Evolutionary conservation across 2,329 filamentous ascomycete genomes (phyloP), one percentile per base, ranked within the genome.

Genomic region (Neodidymelliopsis sp.): DNA sequence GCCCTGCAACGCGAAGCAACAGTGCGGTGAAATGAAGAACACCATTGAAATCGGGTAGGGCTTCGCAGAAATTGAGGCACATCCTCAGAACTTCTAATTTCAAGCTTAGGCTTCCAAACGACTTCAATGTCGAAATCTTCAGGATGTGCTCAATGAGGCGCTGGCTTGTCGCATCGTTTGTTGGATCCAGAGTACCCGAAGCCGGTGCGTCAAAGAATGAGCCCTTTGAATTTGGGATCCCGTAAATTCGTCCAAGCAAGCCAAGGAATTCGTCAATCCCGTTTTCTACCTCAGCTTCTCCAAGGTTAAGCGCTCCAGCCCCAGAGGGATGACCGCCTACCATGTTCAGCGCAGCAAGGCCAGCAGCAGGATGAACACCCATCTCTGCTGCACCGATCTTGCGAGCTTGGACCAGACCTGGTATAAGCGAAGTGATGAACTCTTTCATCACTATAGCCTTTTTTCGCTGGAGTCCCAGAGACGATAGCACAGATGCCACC

Each of bases 321-420:
- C 91, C 91, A 6, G 92, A 89, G 12, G 90, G 89, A 28, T 57
- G 59, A 6, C 65, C 66, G 24, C 62, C 66, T 7, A 59, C 61
- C 56, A 72, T 67, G 56, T 85, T 88, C 22, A 94, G 76, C 10
- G 87, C 86, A 19, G 91, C 86, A 39, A 97, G 77, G 0, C 91
- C 92, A 8, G 93, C 91, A 13, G 93, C 93, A 29, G 94, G 94
- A 74, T 97, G 93, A 25, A 99, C 90, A 3, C 93, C 94, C 65
- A 94, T 90, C 67, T 97, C 94, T n/a, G 94, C 92, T 29, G 94
- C 94, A 23, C 93, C 93, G 36, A 93, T 83, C 35, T 95, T 97
- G 28, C 94, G 84, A 12, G 94, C 94, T 72, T 97, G 91, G 4
- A 96, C 87, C 7, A 99, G 80, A 2, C 90, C 91, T 24, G 87